Base-by-base conservation (phyloP, 225 moss, liverwort and hornwort species). In the Polytrichum formosum region DNA sequence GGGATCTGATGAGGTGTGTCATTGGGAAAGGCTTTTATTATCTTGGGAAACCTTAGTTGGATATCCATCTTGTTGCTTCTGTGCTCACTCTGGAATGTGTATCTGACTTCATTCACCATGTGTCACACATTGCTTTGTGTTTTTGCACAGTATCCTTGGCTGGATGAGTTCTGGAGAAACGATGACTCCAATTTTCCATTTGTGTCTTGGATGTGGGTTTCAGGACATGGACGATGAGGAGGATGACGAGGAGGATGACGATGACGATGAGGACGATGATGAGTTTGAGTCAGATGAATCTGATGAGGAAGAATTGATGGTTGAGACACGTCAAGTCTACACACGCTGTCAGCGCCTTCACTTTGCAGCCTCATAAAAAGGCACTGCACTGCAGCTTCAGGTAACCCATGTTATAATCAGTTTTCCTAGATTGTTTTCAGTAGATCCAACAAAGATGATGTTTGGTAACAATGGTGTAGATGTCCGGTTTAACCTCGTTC, bases 331-430 rank as follows among this genome's bases (percentile, higher is more conserved):
- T 94, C 46, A 80, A 85, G 76, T 94, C 91, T 26, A 87, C 90
- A 67, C 94, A 94, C 73, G 73, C 75, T 63, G 83, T 88, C 63
- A 88, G 74, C 74, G 90, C 82, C 67, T 91, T 88, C 71, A 82
- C 88, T 59, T 70, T 90, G 74, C 90, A 85, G 6, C 84, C 88
- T 66, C 81, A 79, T 31, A 90, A 87, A 65, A 91, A 63, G 86
- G 87, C 28, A 62, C 74, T 56, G 81, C 91, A 28, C 61, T 92
- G 64, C 81, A 90, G 55, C 80, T 94, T 26, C 79, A 92, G 91
- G 91, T 91, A 67, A 61, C 31, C 19, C 19, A 53, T n/a, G 21
- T 17, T 22, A 4, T 22, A 46, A 3, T 13, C 46, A 46, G 46
- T 46, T 46, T 31, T 31, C 31, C 31, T 31, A 6, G 31, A 7